Evolutionary conservation across 2,329 filamentous ascomycete species (phyloP), one percentile per base, ranked within the genome.

Genomic region (Diaporthe vaccinii): DNA sequence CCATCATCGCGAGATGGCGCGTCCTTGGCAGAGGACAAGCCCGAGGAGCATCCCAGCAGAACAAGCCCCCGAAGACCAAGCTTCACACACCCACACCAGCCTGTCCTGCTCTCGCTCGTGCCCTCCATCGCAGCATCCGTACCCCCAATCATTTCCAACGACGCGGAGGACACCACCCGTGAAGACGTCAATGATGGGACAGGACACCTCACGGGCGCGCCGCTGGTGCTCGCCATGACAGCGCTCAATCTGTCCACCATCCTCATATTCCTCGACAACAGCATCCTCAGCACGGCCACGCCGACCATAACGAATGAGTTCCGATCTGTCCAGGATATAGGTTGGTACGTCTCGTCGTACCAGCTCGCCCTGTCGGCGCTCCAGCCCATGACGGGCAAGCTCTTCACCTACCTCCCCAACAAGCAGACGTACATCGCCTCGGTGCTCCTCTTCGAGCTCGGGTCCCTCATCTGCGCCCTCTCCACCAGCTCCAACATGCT

Each of bases 291-390:
- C 41, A 62, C 55, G 2, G 82, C 82, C 14, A 79, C 82, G 55
- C 82, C 82, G 9, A 80, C 80, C 15, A 82, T 82, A 57, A 80
- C 80, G 4, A 77, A 80, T 70, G 78, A 81, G 31, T 79, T 84
- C 76, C 79, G 84, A 34, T 80, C 83, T 34, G 79, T 85, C 2
- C 79, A 82, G 14, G 85, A 86, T 73, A 82, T 87, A 22, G 85
- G 84, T 41, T 87, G 85, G 85, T 86, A 86, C 68, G 84, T 82
- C 8, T 81, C 80, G 72, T 81, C 82, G 28, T 83, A 84, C 76
- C 77, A 82, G 75, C 79, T 85, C 76, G 81, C 69, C 31, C 22
- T 73, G 51, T 77, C 79, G 75, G 79, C 82, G 0, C 80, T 82
- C 55, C 82, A 83, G 80, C 34, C 83, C 78, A 61, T 65, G n/a